Evolutionary conservation across 2,329 filamentous ascomycete species (phyloP).

Genomic region (Sphaerulina populicola): DNA sequence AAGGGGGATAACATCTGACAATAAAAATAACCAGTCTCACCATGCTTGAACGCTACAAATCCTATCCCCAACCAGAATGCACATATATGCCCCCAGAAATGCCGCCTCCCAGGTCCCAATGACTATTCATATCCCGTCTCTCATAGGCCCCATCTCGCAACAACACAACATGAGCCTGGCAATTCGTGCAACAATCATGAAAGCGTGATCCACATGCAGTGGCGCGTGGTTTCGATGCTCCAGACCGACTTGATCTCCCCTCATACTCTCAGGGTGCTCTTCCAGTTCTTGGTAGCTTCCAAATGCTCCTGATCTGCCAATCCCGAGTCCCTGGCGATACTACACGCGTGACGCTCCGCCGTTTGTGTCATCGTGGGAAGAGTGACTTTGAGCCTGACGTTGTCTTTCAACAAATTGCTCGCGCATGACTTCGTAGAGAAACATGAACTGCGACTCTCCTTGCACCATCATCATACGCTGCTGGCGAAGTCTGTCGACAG

Average conservation of each 20-base stretch:
- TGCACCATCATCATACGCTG: conserved; percentile 96
- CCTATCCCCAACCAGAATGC: too few species aligned
- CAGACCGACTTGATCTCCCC: too few species aligned
- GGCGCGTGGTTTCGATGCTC: too few species aligned
- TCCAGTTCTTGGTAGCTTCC: too few species aligned
- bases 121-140: background rate
- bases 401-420: conserved; percentile 46
- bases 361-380: background rate
- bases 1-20: too few species aligned
- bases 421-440: conserved; percentile 78
- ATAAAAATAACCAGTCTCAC: too few species aligned
- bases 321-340: background rate
- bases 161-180: background rate
- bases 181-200: background rate
- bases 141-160: background rate
- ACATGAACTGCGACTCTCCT: conserved; percentile 70
- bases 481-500: conserved; percentile 71
- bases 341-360: conserved; percentile 5
- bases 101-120: too few species aligned
- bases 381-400: background rate
- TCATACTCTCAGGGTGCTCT: too few species aligned
- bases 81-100: too few species aligned
- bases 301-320: too few species aligned
- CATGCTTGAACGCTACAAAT: too few species aligned
- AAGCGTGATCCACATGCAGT: background rate